Conservation (phyloP, 2,329 filamentous ascomycete genomes). For the Exophiala bonariae region DNA sequence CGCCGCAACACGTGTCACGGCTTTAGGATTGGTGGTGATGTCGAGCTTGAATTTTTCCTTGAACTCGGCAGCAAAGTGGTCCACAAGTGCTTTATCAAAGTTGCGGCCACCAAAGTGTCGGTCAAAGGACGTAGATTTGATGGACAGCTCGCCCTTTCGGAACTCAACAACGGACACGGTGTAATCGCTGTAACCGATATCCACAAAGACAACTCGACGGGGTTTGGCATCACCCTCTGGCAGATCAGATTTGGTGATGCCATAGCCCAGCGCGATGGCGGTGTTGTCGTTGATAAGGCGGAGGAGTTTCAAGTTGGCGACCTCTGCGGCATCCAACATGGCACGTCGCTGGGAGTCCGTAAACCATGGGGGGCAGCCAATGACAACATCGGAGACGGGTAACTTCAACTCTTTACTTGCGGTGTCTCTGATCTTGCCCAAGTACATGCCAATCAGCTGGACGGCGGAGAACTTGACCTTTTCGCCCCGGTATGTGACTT, state of each 20-base stretch:
- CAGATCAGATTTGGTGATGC: conserved; percentile 96
- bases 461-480: conserved; percentile 94
- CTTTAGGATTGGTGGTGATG: conserved; percentile 86
- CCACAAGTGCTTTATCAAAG: conserved; percentile 91
- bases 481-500: conserved; percentile 90
- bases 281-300: conserved; percentile 98
- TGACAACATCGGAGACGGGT: conserved; percentile 87
- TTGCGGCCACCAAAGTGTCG: conserved; percentile 96
- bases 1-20: conserved; percentile 78
- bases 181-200: conserved; percentile 96
- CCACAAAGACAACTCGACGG: conserved; percentile 84
- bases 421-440: conserved; percentile 91
- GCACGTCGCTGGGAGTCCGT: conserved; percentile 88
- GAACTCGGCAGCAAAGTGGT: conserved; percentile 95
- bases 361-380: conserved; percentile 96
- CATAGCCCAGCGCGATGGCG: conserved; percentile 90
- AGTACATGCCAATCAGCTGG: conserved; percentile 91
- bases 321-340: conserved; percentile 87
- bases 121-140: conserved; percentile 90
- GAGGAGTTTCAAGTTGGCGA: conserved; percentile 88
- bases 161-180: conserved; percentile 93
- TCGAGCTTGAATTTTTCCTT: conserved; percentile 98
- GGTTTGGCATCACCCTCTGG: conserved; percentile 87
- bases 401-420: conserved; percentile 84
- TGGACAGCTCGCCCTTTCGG: conserved; percentile 90